A percentile compares a stretch with the other conserved stretches of the same genome.
Evolutionary conservation across 495 filamentous ascomycete species (phyloP).

Genomic region (Xylaria cubensis): DNA sequence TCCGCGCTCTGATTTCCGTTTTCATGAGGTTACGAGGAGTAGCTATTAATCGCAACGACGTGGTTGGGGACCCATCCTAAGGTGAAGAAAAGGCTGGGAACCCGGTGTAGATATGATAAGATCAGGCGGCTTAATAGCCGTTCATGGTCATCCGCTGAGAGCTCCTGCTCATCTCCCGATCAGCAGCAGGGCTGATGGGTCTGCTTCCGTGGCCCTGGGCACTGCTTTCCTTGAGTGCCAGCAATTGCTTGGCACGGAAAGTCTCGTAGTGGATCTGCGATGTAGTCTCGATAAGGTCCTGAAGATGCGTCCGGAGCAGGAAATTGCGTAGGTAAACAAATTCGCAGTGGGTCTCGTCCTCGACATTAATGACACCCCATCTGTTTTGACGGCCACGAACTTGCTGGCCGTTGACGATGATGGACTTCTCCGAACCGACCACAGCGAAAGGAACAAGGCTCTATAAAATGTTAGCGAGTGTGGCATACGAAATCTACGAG

Average conservation of each 20-base stretch:
- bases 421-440: conserved; percentile 96
- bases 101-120: conserved; percentile 27
- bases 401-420: conserved; percentile 96
- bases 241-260: conserved; percentile 98
- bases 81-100: conserved; percentile 15
- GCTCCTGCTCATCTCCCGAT: conserved; percentile 94
- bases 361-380: conserved; percentile 99
- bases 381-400: conserved; percentile 98
- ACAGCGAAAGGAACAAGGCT: conserved; percentile 97
- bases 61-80: background rate
- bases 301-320: conserved; percentile 92
- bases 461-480: conserved; percentile 54
- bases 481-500: conserved; percentile 28
- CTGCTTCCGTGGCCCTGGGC: conserved; percentile 85
- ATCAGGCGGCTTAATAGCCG: conserved; percentile 71
- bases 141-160: conserved; percentile 98
- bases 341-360: conserved; percentile 99
- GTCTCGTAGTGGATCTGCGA: conserved; percentile 99
- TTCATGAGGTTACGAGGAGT: background rate
- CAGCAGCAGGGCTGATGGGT: conserved; percentile 92
- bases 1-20: conserved; percentile 18
- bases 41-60: background rate
- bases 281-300: conserved; percentile 99
- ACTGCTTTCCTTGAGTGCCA: conserved; percentile 97
- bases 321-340: conserved; percentile 98